phyloP scores from a whole-genome alignment of 768 basidiomycete genomes.

The Russula sp. region DNA sequence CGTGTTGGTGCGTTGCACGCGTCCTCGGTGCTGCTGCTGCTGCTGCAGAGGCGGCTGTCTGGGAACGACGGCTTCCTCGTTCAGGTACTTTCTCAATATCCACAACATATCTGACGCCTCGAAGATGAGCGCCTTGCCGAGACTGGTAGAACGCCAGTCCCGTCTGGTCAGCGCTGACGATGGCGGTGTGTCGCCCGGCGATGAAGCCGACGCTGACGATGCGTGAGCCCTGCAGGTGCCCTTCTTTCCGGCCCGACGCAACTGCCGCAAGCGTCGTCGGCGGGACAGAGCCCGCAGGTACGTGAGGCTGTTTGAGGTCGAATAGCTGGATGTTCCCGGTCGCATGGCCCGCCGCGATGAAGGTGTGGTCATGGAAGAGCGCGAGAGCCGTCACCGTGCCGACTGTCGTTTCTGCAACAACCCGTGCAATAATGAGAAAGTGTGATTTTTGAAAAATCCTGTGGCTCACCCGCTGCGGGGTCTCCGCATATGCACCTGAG shows the following conservation, averaged over 20 bases:
- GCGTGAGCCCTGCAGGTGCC: too few relatives aligned
- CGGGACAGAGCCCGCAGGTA: constrained; percentile 62
- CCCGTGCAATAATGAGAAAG: background rate
- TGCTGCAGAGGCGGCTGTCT: background rate
- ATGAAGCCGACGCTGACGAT: too few relatives aligned
- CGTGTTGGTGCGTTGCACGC: constrained; percentile 46
- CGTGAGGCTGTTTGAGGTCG: constrained; percentile 64
- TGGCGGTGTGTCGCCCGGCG: too few relatives aligned
- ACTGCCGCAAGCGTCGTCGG: constrained; percentile 45
- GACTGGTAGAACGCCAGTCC: too few relatives aligned
- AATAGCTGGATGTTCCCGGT: constrained; percentile 84
- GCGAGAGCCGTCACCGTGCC: constrained; percentile 86
- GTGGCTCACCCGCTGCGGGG: constrained; percentile 50
- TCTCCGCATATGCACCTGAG: constrained; percentile 74
- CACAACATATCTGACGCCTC: constrained; percentile 69
- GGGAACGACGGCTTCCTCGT: constrained; percentile 29
- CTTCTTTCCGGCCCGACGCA: too few relatives aligned
- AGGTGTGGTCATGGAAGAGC: constrained; percentile 64
- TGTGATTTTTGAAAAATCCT: too few relatives aligned
- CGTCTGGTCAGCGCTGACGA: too few relatives aligned
- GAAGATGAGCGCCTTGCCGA: too few relatives aligned
- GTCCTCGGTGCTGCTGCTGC: constrained; percentile 40
- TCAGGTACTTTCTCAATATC: constrained; percentile 87
- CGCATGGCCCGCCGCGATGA: constrained; percentile 58
- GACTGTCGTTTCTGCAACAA: constrained; percentile 44